Conservation (phyloP, 1,284 basidiomycete genomes). For the Xerocomus amazonicus region DNA sequence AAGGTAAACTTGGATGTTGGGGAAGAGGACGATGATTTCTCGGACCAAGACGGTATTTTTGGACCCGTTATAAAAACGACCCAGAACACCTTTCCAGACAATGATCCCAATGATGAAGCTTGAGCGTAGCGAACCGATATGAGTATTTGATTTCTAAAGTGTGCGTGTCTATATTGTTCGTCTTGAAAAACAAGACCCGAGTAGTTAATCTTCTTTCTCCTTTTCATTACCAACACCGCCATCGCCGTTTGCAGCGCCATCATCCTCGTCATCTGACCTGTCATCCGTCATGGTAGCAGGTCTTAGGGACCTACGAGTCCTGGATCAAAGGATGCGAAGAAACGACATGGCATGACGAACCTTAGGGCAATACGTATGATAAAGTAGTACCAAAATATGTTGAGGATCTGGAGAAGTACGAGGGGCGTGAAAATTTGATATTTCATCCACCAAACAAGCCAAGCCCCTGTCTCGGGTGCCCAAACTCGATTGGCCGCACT, state of each 20-base stretch:
- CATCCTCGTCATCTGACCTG: constrained; percentile 70
- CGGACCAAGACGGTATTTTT: constrained; percentile 51
- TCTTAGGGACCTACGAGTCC: constrained; percentile 12
- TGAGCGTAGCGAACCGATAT: constrained; percentile 1
- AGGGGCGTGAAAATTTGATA: constrained; percentile 80
- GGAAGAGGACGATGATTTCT: constrained; percentile 61
- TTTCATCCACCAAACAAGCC: constrained; percentile 76
- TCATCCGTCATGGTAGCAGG: constrained; percentile 37
- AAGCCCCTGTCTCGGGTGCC: constrained; percentile 62
- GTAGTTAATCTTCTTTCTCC: constrained; percentile 35
- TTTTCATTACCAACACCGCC: constrained; percentile 28
- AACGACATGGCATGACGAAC: constrained; percentile 25
- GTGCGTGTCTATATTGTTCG: neutral
- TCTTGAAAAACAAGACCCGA: neutral
- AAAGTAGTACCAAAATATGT: constrained; percentile 88
- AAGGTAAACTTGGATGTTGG: constrained; percentile 56
- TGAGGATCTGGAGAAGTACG: constrained; percentile 74
- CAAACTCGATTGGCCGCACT: constrained; percentile 61
- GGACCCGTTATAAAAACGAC: constrained; percentile 24
- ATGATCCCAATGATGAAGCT: constrained; percentile 1
- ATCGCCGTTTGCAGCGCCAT: constrained; percentile 20
- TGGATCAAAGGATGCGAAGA: neutral
- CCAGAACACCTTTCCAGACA: constrained; percentile 2
- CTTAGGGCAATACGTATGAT: constrained; percentile 67
- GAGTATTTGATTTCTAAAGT: neutral